A percentile compares a stretch with the other conserved stretches of the same genome.
These are phyloP conservation scores for Nicotiana rustica DNA, from an alignment of 305 asterid genomes.

Conservation along the genomic window DNA sequence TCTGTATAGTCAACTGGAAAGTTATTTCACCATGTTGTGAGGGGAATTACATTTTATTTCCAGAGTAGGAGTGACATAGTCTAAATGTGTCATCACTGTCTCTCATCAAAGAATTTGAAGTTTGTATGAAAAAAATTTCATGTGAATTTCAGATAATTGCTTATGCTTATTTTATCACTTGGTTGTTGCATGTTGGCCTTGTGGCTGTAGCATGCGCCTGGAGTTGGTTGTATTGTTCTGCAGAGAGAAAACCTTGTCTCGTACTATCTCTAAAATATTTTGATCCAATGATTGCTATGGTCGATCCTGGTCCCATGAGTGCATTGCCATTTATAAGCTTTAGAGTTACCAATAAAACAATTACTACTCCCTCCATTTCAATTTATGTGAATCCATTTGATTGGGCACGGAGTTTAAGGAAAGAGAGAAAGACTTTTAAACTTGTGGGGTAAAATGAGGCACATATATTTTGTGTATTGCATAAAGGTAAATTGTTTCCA, in stretches of 20 bases:
- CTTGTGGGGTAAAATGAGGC: too few species aligned
- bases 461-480: too few species aligned
- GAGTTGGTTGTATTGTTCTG: slow-evolving; percentile 5
- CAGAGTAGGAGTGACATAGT: background rate
- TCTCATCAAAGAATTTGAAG: slow-evolving; percentile 8
- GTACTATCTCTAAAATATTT: background rate
- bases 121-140: background rate
- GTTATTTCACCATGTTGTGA: background rate
- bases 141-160: slow-evolving; percentile 9
- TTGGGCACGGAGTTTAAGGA: too few species aligned
- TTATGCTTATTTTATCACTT: background rate
- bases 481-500: too few species aligned
- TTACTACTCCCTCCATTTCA: too few species aligned
- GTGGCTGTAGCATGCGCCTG: background rate
- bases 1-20: background rate
- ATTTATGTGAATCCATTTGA: too few species aligned
- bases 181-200: background rate
- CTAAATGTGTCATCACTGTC: background rate
- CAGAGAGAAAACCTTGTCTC: background rate
- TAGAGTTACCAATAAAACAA: background rate
- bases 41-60: background rate
- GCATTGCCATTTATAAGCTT: slow-evolving; percentile 15
- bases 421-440: too few species aligned
- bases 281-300: background rate
- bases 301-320: background rate